Evolutionary conservation across 2,329 filamentous ascomycete genomes (phyloP).

Genomic region (Plenodomus biglobosus): DNA sequence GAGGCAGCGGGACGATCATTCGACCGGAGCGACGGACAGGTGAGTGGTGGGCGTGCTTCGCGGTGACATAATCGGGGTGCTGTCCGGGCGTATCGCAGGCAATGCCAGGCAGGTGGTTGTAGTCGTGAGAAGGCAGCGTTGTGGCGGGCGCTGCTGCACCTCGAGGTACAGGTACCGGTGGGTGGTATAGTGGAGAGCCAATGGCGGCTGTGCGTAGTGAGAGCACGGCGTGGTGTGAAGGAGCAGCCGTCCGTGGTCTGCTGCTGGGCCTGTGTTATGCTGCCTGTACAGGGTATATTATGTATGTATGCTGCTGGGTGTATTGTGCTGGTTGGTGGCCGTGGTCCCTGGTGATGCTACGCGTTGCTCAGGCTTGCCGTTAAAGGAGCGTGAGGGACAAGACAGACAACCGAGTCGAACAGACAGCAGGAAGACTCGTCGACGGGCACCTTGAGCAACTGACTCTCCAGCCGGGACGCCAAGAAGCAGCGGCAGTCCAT

Average conservation of each 20-base stretch:
- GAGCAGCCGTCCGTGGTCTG: no score
- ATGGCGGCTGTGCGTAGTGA: neutral
- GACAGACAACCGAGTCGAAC: no score
- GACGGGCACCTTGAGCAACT: constrained; percentile 3
- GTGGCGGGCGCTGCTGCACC: neutral
- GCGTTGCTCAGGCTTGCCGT: no score
- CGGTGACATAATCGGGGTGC: constrained; percentile 32
- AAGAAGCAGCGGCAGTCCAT: constrained; percentile 15
- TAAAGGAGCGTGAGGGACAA: no score
- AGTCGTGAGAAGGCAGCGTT: neutral
- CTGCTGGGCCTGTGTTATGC: neutral
- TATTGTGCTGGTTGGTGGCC: no score
- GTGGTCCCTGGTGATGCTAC: no score
- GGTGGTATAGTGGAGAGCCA: no score
- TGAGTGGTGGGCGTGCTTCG: constrained; percentile 22
- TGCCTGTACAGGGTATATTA: neutral
- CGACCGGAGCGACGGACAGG: constrained; percentile 22
- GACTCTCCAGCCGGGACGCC: constrained; percentile 10
- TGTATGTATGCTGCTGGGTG: constrained; percentile 20
- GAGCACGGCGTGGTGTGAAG: neutral
- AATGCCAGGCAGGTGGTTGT: neutral
- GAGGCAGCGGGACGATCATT: constrained; percentile 28
- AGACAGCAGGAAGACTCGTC: constrained; percentile 6
- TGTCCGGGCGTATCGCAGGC: neutral
- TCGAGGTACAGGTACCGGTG: no score